Conservation (phyloP, 202 grass and related monocot species). For the Musa balbisiana region DNA sequence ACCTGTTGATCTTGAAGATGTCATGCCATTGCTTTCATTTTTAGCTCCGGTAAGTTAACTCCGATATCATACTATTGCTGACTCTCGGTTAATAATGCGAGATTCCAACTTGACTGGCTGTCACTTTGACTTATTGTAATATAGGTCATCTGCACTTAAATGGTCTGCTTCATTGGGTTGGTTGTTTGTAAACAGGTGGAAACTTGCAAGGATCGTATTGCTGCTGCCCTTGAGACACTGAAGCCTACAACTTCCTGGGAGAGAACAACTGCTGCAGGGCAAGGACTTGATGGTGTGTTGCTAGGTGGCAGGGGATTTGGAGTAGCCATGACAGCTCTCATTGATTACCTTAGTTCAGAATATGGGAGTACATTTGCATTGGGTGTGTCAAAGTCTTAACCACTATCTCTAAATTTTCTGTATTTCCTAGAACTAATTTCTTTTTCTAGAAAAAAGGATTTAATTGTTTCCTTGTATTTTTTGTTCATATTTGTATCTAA, state of each 20-base stretch:
- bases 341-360: slow-evolving; percentile 81
- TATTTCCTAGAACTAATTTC: background rate
- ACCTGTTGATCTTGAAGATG: slow-evolving; percentile 71
- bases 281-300: slow-evolving; percentile 72
- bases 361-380: slow-evolving; percentile 90
- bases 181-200: slow-evolving; percentile 55
- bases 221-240: slow-evolving; percentile 64
- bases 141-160: no score
- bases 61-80: no score
- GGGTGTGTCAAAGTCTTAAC: slow-evolving; percentile 37
- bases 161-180: slow-evolving; percentile 15
- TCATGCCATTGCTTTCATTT: slow-evolving; percentile 83
- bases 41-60: slow-evolving; percentile 68
- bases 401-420: slow-evolving; percentile 2
- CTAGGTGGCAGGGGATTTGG: slow-evolving; percentile 76
- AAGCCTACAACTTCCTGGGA: slow-evolving; percentile 84
- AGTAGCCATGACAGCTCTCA: slow-evolving; percentile 64
- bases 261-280: slow-evolving; percentile 48
- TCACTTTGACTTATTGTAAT: no score
- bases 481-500: background rate
- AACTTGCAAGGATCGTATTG: slow-evolving; percentile 70
- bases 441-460: background rate
- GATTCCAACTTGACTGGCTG: no score
- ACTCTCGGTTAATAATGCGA: no score
- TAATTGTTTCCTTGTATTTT: background rate